A percentile compares a stretch with the other conserved stretches of the same genome.
Evolutionary conservation across 352 stramenopile species (phyloP).

Genomic region (Pythium apleroticum): DNA sequence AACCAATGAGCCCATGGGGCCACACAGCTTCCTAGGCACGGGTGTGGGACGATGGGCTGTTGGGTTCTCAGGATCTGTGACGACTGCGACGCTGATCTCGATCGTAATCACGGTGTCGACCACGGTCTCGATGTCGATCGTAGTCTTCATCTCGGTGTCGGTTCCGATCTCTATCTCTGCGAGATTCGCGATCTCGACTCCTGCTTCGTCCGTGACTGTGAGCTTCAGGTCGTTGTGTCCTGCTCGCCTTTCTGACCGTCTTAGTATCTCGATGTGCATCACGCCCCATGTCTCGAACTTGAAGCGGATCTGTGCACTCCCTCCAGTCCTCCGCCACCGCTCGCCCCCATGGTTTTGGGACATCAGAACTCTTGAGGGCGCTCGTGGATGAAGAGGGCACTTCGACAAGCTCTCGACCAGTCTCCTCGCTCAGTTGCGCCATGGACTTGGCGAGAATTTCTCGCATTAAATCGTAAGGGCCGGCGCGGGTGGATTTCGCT

Average conservation of each 20-base stretch:
- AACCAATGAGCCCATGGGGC: not conserved
- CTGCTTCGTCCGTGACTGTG: not conserved
- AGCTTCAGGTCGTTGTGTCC: not conserved
- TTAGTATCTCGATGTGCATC: not conserved
- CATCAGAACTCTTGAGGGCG: not conserved
- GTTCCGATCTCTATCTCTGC: not conserved
- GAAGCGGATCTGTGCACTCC: conserved; percentile 35
- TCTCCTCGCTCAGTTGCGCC: conserved; percentile 46
- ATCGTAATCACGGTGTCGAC: not conserved
- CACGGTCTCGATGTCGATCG: not conserved
- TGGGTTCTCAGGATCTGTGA: not conserved
- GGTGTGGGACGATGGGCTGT: not conserved
- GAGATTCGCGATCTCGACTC: conserved; percentile 4
- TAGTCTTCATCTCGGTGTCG: not conserved
- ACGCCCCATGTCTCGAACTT: conserved; percentile 37
- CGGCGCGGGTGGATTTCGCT: conserved; percentile 41
- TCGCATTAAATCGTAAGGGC: conserved; percentile 40
- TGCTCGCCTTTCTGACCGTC: not conserved
- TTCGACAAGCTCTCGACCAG: conserved; percentile 33
- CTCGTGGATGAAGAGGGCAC: not conserved
- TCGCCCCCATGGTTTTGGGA: not conserved
- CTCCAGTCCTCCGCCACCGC: conserved; percentile 11
- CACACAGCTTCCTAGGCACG: not conserved
- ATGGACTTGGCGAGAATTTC: conserved; percentile 72
- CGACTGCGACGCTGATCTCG: not conserved